Evolutionary conservation across 2,329 filamentous ascomycete species (phyloP), one percentile per base, ranked within the genome.

Genomic region (Colletotrichum sp.): DNA sequence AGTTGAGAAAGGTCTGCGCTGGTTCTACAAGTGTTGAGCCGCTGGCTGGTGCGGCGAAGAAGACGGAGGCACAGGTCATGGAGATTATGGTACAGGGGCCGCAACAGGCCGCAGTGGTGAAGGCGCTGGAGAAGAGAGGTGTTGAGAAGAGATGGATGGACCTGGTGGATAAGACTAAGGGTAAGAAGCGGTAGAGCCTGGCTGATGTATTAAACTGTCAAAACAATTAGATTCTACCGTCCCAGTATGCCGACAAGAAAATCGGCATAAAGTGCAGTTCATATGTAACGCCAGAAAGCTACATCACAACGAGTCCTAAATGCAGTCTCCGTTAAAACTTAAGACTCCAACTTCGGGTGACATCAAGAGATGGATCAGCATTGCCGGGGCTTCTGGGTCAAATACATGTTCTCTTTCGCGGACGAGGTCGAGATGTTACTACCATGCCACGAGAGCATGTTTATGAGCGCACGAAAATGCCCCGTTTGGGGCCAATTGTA

Each of bases 1-100:
- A 67, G 64, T 18, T 67, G 18, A 67, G 64, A 24, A 67, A 67
- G 64, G 64, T 67, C 4, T 67, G 64, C 18, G 64, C 64, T 21
- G 64, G 64, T 0, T 67, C 64, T 12, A 67, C 64, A 2, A 67
- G 64, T 2, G 64, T 67, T 28, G 64, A 67, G 39, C 64, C 64
- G 24, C 24, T 67, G 10, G 39, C 44, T 12, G 64, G 64, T 21
- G 64, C 44, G 10, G 64, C 64, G 9, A 67, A 67, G 64, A 67
- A 67, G 39, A 67, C 39, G 3, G 64, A 67, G 44, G 64, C 64
- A 3, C 64, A 52, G 44, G 16, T 67, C 2, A 67, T 67, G 64
- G 64, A 67, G 1, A 67, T 67, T 8, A 67, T 67, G 64, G 64
- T 67, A n/a, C 64, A 67, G 39, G 64, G 64, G 0, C 64, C 64